Conservation (phyloP, 352 stramenopile species). For the Pythium volutum region DNA sequence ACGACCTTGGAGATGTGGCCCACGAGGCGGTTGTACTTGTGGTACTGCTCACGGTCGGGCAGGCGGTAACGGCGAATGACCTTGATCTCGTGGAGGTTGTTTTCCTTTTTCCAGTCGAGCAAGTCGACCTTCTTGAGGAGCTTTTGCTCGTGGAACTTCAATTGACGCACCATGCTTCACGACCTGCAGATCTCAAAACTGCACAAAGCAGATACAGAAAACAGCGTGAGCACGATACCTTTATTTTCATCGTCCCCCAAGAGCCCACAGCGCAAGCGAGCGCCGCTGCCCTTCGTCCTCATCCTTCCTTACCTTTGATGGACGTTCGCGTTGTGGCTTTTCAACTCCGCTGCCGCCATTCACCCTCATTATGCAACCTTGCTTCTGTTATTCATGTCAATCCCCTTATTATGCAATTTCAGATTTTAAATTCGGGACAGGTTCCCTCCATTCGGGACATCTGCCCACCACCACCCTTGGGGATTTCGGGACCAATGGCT, state of each 20-base stretch:
- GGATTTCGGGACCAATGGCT: conserved; percentile 29
- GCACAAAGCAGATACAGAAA: not conserved
- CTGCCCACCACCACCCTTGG: conserved; percentile 13
- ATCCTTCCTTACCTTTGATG: conserved; percentile 6
- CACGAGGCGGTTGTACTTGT: conserved; percentile 98
- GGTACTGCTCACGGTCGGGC: conserved; percentile 98
- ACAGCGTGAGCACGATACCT: not conserved
- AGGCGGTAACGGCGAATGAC: conserved; percentile 98
- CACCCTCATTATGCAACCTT: conserved; percentile 19
- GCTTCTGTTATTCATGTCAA: not conserved
- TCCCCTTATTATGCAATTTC: conserved; percentile 17
- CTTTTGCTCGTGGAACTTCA: conserved; percentile 98
- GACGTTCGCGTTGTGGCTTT: conserved; percentile 21
- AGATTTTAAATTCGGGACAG: conserved; percentile 12
- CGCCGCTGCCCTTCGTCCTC: not conserved
- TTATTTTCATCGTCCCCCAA: not conserved
- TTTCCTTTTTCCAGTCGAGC: conserved; percentile 98
- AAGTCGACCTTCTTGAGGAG: conserved; percentile 99
- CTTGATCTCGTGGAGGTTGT: conserved; percentile 98
- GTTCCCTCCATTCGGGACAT: conserved; percentile 6
- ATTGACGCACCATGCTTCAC: conserved; percentile 73
- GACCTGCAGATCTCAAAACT: not conserved
- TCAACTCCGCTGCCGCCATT: conserved; percentile 20
- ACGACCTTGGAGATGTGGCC: conserved; percentile 94
- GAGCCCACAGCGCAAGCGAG: not conserved